Evolutionary conservation across 2,329 filamentous ascomycete genomes (phyloP).

Genomic region (Ophiostoma tasmaniense): DNA sequence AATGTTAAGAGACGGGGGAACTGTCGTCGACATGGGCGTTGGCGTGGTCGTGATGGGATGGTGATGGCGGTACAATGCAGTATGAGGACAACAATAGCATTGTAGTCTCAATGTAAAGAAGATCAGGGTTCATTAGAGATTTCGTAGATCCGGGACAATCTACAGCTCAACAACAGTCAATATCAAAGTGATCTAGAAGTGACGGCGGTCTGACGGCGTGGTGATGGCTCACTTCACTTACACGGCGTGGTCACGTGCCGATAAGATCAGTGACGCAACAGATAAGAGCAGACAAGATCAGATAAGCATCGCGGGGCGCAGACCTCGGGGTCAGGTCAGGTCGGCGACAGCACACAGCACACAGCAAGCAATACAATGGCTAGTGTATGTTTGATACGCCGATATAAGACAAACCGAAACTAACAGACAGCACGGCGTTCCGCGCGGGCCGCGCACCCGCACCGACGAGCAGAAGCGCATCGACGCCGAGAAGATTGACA

Average conservation of each 20-base stretch:
- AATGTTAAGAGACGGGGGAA: too few species aligned
- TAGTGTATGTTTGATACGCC: background rate
- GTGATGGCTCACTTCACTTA: constrained; percentile 1
- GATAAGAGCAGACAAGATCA: background rate
- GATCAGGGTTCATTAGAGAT: too few species aligned
- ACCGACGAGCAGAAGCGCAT: constrained; percentile 63
- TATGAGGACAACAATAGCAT: background rate
- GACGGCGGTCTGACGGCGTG: background rate
- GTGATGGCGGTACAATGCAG: background rate
- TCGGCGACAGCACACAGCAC: background rate
- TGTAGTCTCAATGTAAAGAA: background rate
- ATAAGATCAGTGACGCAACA: background rate
- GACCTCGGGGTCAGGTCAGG: background rate
- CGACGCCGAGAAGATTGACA: constrained; percentile 66
- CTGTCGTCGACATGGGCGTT: background rate
- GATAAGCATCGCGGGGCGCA: background rate
- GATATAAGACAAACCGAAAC: too few species aligned
- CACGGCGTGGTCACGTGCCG: background rate
- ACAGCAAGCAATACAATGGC: background rate
- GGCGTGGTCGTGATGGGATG: background rate
- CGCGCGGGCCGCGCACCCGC: constrained; percentile 54
- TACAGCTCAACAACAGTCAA: background rate
- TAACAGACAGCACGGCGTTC: constrained; percentile 65
- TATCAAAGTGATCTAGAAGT: background rate
- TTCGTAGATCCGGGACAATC: background rate